Base-by-base conservation (phyloP, 1,284 basidiomycete genomes). In the Heterobasidion parviporum region DNA sequence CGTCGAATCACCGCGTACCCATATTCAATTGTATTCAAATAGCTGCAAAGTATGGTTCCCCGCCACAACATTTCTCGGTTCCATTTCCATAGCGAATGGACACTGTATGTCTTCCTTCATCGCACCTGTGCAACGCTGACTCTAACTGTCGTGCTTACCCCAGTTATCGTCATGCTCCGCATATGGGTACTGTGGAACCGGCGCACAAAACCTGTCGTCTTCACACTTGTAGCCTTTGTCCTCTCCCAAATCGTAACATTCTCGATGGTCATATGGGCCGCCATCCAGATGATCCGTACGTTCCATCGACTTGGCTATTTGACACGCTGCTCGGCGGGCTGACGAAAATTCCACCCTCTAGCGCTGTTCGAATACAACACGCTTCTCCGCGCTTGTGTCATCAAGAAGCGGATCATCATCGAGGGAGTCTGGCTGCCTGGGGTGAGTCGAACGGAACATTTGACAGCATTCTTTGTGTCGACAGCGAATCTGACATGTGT, bases 151-250 rank as follows among this genome's bases (percentile, higher is more conserved):
- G 16, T 35, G 8, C 14, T 20, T 26, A 54, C 16, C 6, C 10
- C 55, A 73, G 72, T 72, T 56, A 64, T 78, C 51, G 63, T 77
- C 33, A 61, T 78, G 47, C 64, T 77, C 15, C 72, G 74, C 2
- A 55, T 77, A 12, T 78, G 77, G 75, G 65, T 71, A 16, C 59
- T 77, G 6, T 76, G 74, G 66, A 68, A 71, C 41, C 70, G 74
- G 7, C 61, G 65, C 38, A 64, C 61, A 16, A 60, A 58, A 9
- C 59, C 75, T n/a, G 65, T 78, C 53, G n/a, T 68, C 12, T 61
- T 55, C 55, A 75, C 73, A 1, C 54, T 74, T 3, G 6, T 58
- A 5, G 58, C 68, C 36, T 78, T 70, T 32, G 35, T 72, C 12
- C 3, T 67, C 1, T 68, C 70, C 0, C 70, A 75, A 38, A 54